A percentile compares a stretch with the other conserved stretches of the same genome.
Evolutionary conservation across 768 basidiomycete genomes (phyloP).

Genomic region (Termitomyces sp.): DNA sequence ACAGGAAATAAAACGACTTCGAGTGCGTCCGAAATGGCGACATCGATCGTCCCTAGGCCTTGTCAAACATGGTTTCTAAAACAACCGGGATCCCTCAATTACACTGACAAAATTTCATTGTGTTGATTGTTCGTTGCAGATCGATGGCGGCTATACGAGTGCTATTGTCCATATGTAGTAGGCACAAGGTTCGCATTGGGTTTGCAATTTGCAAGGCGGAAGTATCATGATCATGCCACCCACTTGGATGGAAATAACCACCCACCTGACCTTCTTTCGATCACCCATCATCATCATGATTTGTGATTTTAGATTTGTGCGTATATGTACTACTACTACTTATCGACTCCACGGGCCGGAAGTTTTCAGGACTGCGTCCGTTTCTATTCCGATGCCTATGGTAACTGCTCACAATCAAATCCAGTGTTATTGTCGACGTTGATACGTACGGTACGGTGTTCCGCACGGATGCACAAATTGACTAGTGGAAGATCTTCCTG

Average conservation of each 20-base stretch:
- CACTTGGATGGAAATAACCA: background rate
- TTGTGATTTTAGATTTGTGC: too few species aligned
- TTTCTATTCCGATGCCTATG: too few species aligned
- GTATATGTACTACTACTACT: too few species aligned
- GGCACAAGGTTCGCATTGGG: background rate
- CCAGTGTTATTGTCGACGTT: too few species aligned
- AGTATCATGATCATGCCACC: background rate
- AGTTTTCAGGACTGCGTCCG: too few species aligned
- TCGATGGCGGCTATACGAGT: background rate
- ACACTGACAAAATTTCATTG: too few species aligned
- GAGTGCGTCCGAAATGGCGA: background rate
- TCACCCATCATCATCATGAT: background rate
- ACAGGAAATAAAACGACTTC: background rate
- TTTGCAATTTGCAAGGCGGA: background rate
- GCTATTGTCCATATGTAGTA: background rate
- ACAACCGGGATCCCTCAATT: too few species aligned
- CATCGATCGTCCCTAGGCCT: background rate
- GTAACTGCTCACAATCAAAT: too few species aligned
- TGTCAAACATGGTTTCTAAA: background rate
- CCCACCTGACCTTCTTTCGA: background rate
- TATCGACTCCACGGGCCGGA: too few species aligned
- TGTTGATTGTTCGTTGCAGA: background rate
- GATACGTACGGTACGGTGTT: too few species aligned
- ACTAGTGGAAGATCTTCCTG: too few species aligned
- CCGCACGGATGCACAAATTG: too few species aligned